Evolutionary conservation across 331 rosid genomes (phyloP).

Genomic region (Arachis monticola): DNA sequence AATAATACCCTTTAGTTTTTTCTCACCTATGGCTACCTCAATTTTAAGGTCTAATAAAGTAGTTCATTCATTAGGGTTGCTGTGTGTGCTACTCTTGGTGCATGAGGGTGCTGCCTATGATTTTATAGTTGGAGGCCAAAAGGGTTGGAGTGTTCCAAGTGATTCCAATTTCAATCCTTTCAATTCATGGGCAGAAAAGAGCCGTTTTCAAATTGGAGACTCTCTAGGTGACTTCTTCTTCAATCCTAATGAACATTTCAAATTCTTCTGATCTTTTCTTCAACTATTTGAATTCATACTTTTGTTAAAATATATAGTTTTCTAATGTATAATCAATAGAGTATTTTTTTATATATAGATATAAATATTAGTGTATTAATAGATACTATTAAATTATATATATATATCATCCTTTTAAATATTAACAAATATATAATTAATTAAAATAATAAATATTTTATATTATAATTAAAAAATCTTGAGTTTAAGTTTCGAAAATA

Average conservation of each 20-base stretch:
- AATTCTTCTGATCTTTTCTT: not conserved
- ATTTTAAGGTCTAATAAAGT: slow-evolving; percentile 34
- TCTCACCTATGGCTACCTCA: slow-evolving; percentile 45
- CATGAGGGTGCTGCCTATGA: slow-evolving; percentile 56
- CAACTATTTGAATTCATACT: not conserved
- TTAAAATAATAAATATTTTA: too few relatives aligned
- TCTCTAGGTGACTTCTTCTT: slow-evolving; percentile 54
- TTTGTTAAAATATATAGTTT: not conserved
- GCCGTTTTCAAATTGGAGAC: slow-evolving; percentile 73
- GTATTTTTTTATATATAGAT: too few relatives aligned
- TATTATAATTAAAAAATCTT: too few relatives aligned
- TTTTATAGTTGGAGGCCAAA: slow-evolving; percentile 64
- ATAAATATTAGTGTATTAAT: too few relatives aligned
- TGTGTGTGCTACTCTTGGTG: slow-evolving; percentile 54
- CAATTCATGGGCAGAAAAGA: slow-evolving; percentile 70
- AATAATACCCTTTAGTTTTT: not conserved
- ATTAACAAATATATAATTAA: too few relatives aligned
- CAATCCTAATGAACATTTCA: not conserved
- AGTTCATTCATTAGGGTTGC: slow-evolving; percentile 44
- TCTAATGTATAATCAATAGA: not conserved
- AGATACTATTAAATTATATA: too few relatives aligned
- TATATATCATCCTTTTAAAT: too few relatives aligned
- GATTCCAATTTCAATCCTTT: slow-evolving; percentile 47
- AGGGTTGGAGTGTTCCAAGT: slow-evolving; percentile 69
- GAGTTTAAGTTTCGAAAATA: too few relatives aligned